A percentile compares a stretch with the other conserved stretches of the same genome.
Evolutionary conservation across 2,329 filamentous ascomycete genomes (phyloP).

Genomic region (Beauveria pseudobassiana): DNA sequence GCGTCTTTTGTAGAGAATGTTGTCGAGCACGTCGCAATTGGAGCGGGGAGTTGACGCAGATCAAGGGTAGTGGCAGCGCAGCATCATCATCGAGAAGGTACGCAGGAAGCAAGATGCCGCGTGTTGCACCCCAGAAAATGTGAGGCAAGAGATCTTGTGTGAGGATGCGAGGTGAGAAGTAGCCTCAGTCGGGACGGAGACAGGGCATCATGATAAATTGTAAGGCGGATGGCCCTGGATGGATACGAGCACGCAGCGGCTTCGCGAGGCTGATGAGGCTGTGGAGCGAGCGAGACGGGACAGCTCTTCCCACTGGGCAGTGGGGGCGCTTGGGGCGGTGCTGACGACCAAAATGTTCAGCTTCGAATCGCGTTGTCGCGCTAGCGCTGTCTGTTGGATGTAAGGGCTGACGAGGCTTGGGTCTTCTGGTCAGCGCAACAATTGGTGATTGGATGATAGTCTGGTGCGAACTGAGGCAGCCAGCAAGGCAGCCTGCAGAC

Average conservation of each 20-base stretch:
- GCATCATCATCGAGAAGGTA: background rate
- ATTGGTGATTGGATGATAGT: background rate
- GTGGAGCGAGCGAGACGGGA: slow-evolving; percentile 4
- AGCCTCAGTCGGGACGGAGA: background rate
- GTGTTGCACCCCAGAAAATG: background rate
- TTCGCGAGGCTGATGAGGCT: slow-evolving; percentile 11
- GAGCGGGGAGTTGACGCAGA: background rate
- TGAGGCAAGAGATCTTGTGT: background rate
- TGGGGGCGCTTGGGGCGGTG: slow-evolving; percentile 3
- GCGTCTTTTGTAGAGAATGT: background rate
- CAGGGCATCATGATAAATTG: background rate
- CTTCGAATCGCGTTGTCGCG: background rate
- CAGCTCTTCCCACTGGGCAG: slow-evolving; percentile 7
- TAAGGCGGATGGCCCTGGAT: background rate
- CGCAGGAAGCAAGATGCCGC: background rate
- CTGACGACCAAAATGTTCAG: slow-evolving; percentile 4
- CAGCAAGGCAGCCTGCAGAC: background rate
- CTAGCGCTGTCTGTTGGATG: background rate
- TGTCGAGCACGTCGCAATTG: background rate
- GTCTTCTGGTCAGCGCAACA: background rate
- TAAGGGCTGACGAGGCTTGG: background rate
- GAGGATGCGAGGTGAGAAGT: background rate
- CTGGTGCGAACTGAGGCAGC: background rate
- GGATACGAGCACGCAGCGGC: background rate
- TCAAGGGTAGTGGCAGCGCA: background rate